Percentiles rank a stretch among this genome's conserved stretches.
phyloP scores from a whole-genome alignment of 2,329 filamentous ascomycete species.

The Neurospora sp. region DNA sequence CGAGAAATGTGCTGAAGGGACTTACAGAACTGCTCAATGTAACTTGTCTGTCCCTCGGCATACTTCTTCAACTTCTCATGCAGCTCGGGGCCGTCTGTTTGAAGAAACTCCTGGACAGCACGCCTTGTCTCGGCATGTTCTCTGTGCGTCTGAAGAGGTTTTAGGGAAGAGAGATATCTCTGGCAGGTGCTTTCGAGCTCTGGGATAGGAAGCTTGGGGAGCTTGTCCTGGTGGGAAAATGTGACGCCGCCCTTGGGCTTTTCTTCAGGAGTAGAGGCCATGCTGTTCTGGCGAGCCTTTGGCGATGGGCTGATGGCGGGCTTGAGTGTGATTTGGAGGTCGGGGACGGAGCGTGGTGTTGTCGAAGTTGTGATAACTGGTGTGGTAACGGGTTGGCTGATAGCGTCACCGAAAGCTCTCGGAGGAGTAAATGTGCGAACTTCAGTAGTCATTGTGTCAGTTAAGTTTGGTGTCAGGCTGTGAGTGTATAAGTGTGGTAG shows the following conservation, averaged over 20 bases:
- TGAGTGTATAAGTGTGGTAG: not conserved
- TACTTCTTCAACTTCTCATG: conserved; percentile 88
- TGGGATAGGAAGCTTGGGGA: conserved; percentile 88
- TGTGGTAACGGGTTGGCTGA: conserved; percentile 38
- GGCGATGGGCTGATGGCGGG: conserved; percentile 22
- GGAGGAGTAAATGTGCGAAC: conserved; percentile 60
- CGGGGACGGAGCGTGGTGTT: conserved; percentile 30
- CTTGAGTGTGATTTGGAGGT: conserved; percentile 25
- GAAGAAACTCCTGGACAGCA: conserved; percentile 75
- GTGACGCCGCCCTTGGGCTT: conserved; percentile 64
- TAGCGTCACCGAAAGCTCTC: conserved; percentile 60
- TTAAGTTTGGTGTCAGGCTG: conserved; percentile 21
- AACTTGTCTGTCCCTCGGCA: conserved; percentile 82
- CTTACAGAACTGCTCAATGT: conserved; percentile 98
- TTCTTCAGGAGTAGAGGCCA: conserved; percentile 41
- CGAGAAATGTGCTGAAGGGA: conserved; percentile 12
- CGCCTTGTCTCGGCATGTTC: conserved; percentile 76
- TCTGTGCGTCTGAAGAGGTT: conserved; percentile 67
- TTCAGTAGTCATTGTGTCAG: conserved; percentile 49
- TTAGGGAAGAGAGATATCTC: conserved; percentile 70
- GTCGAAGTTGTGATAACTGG: conserved; percentile 21
- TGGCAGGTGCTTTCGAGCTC: conserved; percentile 69
- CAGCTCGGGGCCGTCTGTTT: conserved; percentile 67
- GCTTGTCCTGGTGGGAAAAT: conserved; percentile 76
- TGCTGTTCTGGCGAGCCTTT: conserved; percentile 18